Evolutionary conservation across 2,329 filamentous ascomycete species (phyloP).

Genomic region (Seiridium unicorne): DNA sequence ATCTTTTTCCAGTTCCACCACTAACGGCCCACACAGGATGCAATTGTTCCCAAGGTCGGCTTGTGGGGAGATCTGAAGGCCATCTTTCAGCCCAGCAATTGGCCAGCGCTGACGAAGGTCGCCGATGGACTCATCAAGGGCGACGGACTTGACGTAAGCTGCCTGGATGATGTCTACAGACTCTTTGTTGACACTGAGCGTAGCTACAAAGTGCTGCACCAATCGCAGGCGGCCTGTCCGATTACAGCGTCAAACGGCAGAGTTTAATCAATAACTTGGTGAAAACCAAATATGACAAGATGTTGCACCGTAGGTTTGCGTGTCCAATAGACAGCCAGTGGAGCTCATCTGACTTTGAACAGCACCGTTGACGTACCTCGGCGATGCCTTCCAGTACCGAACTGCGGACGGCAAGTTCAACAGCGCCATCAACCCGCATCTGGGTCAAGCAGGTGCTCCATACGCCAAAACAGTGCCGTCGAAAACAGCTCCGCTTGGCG

Average conservation of each 20-base stretch:
- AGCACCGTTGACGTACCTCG: neutral
- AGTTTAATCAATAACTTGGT: neutral
- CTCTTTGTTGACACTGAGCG: neutral
- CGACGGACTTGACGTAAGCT: neutral
- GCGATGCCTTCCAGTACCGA: constrained; percentile 26
- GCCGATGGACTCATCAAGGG: neutral
- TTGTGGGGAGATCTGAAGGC: neutral
- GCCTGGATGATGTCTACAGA: neutral
- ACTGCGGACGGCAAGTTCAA: constrained; percentile 35
- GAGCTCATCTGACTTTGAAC: neutral
- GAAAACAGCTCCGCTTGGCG: constrained; percentile 52
- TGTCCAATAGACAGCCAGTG: neutral
- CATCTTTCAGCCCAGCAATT: neutral
- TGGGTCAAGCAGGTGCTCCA: constrained; percentile 62
- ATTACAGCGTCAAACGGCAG: neutral
- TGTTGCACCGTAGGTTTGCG: neutral
- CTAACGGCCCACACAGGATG: neutral
- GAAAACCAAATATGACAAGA: neutral
- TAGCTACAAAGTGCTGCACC: neutral
- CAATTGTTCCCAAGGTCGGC: neutral
- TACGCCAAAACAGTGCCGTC: constrained; percentile 68
- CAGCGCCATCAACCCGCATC: constrained; percentile 60
- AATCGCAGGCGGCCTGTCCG: neutral
- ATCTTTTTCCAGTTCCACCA: neutral
- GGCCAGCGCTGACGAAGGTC: neutral